phyloP scores from a whole-genome alignment of 768 basidiomycete species.

The Ramaria sp. region DNA sequence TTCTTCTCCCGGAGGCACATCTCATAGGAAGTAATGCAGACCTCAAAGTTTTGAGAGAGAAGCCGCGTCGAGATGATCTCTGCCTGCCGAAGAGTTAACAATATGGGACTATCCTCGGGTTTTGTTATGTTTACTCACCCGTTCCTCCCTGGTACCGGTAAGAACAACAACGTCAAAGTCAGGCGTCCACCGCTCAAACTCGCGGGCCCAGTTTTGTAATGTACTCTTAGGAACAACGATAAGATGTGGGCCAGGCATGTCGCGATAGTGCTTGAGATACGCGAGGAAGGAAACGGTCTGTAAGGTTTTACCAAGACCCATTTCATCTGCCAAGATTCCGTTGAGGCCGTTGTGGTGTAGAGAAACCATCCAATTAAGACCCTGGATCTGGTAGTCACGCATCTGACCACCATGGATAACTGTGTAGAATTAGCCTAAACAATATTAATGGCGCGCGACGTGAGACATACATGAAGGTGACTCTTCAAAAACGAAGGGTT shows the following conservation, averaged over 20 bases:
- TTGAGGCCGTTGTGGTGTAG: constrained; percentile 94
- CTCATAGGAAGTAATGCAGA: constrained; percentile 94
- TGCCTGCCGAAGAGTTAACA: constrained; percentile 23
- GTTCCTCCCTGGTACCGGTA: constrained; percentile 84
- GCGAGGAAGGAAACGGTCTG: constrained; percentile 97
- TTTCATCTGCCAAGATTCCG: constrained; percentile 95
- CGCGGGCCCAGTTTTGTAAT: constrained; percentile 92
- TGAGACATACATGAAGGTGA: constrained; percentile 69
- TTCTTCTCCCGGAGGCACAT: constrained; percentile 92
- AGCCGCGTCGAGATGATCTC: constrained; percentile 70
- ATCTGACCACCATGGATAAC: constrained; percentile 79
- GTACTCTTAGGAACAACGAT: constrained; percentile 99
- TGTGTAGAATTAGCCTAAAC: constrained; percentile 20
- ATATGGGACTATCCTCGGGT: background rate
- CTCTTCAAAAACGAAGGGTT: constrained; percentile 90
- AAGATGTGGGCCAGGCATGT: constrained; percentile 74
- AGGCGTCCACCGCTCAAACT: constrained; percentile 86
- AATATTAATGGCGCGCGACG: background rate
- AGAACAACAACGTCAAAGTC: constrained; percentile 75
- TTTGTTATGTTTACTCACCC: constrained; percentile 26
- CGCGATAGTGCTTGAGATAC: constrained; percentile 80
- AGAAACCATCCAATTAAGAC: constrained; percentile 95
- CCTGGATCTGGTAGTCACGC: constrained; percentile 92
- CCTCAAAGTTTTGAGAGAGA: constrained; percentile 82
- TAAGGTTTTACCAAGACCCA: constrained; percentile 97